A percentile compares a stretch with the other conserved stretches of the same genome.
Conservation (phyloP, 2,329 filamentous ascomycete genomes). For the Cytospora piceae region DNA sequence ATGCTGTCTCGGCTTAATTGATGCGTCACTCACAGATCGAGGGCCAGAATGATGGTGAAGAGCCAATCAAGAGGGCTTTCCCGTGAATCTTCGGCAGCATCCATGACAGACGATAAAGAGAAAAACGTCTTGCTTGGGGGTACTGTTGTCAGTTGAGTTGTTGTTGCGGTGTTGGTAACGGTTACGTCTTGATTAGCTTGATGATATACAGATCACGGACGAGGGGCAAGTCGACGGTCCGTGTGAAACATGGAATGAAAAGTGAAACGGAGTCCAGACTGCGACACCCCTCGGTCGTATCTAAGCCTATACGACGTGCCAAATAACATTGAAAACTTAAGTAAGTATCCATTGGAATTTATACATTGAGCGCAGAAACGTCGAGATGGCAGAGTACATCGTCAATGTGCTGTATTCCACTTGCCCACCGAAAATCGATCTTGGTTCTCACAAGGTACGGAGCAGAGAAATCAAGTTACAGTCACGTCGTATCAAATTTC, state of each 20-base stretch:
- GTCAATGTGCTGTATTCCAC: too few relatives aligned
- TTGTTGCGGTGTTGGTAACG: too few relatives aligned
- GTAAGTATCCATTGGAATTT: too few relatives aligned
- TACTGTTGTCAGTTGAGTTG: background rate
- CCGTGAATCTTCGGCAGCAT: conserved; percentile 4
- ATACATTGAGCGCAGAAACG: too few relatives aligned
- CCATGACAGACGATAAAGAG: conserved; percentile 6
- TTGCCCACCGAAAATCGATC: too few relatives aligned
- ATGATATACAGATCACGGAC: background rate
- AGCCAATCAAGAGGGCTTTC: conserved; percentile 21
- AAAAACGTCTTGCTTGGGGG: background rate
- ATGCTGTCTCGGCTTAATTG: background rate
- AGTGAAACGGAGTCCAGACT: background rate
- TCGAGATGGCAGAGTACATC: too few relatives aligned
- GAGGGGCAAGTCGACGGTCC: background rate
- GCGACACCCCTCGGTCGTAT: too few relatives aligned
- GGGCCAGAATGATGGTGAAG: conserved; percentile 18
- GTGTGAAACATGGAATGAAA: background rate
- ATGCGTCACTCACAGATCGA: conserved; percentile 20
- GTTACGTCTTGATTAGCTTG: background rate
- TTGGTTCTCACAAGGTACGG: too few relatives aligned
- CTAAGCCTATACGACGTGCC: too few relatives aligned
- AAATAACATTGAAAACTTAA: too few relatives aligned
- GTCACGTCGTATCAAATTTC: too few relatives aligned
- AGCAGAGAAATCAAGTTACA: too few relatives aligned